These are phyloP conservation scores for Phialemoniopsis sp. DNA, from an alignment of 2,329 filamentous ascomycete genomes.

Conservation along the genomic window DNA sequence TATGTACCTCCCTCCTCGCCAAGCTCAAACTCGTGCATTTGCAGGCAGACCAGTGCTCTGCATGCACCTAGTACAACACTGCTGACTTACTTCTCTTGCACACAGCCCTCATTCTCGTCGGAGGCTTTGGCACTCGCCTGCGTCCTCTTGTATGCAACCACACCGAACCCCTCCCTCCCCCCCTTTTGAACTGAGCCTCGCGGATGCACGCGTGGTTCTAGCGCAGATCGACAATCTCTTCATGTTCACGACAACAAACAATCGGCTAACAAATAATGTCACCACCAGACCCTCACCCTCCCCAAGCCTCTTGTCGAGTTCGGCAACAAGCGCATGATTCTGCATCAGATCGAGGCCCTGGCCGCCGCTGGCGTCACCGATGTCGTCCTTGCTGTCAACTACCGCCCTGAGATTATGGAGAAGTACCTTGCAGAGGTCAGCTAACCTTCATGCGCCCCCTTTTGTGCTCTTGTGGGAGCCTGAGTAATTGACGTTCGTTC, in stretches of 20 bases:
- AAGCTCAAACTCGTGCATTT: slow-evolving; percentile 1
- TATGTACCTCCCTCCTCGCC: slow-evolving; percentile 16
- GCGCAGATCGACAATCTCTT: neutral
- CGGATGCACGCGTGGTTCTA: neutral
- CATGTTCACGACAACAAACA: neutral
- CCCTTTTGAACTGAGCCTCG: slow-evolving; percentile 11
- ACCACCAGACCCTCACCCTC: slow-evolving; percentile 79
- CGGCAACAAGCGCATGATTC: slow-evolving; percentile 98
- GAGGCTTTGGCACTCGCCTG: slow-evolving; percentile 96
- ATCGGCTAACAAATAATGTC: slow-evolving; percentile 13
- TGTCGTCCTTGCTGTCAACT: slow-evolving; percentile 98
- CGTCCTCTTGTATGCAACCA: slow-evolving; percentile 75
- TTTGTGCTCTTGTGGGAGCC: neutral
- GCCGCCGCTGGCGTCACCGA: slow-evolving; percentile 92
- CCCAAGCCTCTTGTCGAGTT: slow-evolving; percentile 98
- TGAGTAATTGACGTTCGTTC: too few species aligned
- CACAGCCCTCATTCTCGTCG: slow-evolving; percentile 94
- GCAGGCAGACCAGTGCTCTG: slow-evolving; percentile 1
- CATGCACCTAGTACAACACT: neutral
- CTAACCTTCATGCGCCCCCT: slow-evolving; percentile 9
- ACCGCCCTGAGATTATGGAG: slow-evolving; percentile 97
- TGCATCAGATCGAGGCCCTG: slow-evolving; percentile 94
- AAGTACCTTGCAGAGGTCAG: slow-evolving; percentile 82
- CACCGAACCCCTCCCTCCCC: neutral
- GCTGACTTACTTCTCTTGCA: slow-evolving; percentile 12